Evolutionary conservation across 768 basidiomycete genomes (phyloP), one percentile per base, ranked within the genome.

Genomic region (Chlorophyllum brunneum): DNA sequence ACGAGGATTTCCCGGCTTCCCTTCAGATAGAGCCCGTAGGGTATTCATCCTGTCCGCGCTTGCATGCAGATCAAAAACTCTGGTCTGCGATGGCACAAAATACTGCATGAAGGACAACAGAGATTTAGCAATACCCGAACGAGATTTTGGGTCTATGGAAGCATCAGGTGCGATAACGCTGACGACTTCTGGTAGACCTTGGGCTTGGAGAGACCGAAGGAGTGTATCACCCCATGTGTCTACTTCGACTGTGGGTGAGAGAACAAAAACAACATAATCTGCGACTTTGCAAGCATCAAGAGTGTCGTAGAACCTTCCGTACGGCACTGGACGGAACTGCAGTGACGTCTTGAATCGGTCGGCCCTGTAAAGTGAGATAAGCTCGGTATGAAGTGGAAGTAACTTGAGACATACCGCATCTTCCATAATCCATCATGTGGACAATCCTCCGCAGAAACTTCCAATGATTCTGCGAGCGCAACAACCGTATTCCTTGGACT

Each of bases 81-180:
- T 78, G 6, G 77, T 70, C 61, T 94, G 87, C 20, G 79, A 75
- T 2, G 95, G 95, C 54, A 91, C 89, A 67, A 98, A 99, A 70
- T 98, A 98, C 57, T 86, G 86, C 52, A 95, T 84, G 74, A 98
- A 99, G 8, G 94, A 97, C 7, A 95, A 78, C 4, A 98, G 76
- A 1, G 93, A 97, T 70, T 92, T 94, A 50, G 92, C 70, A 41
- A 93, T 78, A 15, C 80, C 81, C 1, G 81, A 61, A 26, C 81
- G 82, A 27, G 80, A 70, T 69, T 92, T 92, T 4, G 70, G 58
- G 51, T 86, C 86, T 36, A 81, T 65, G 2, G 71, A 60, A 10
- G 70, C 55, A 50, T 79, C 72, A 5, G 85, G 77, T 15, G 85
- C 74, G 38, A 92, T 78, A 20, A 88, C 83, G 22, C 92, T 80